Base-by-base conservation (phyloP, 176 grass and related monocot species). In the Carex kokanica region DNA sequence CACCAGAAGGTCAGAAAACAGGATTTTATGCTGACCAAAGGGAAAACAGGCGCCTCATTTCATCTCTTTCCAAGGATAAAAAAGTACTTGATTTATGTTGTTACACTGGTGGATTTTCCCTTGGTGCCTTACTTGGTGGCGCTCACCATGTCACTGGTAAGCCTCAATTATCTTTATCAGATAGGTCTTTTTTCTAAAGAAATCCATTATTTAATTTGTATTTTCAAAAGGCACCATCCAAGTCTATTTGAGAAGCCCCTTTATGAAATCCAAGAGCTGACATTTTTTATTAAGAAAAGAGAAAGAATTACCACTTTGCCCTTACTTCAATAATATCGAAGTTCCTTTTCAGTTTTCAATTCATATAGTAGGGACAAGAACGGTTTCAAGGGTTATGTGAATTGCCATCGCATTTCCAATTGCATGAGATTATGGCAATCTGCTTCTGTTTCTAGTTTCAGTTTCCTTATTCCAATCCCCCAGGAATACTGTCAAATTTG, bases 21-120 rank as follows among this genome's bases (percentile, higher is more conserved):
- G 95, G 95, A 13, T 98, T 98, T 87, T 98, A 98, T 87, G 95
- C 95, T 88, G 95, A 95, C 78, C 91, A 98, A 74, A 72, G 95
- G 29, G 92, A 98, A 73, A 98, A 83, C n/a, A 90, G 95, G 12
- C 84, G 81, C 74, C 79, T 93, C 70, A 83, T 98, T 84, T 95
- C 90, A n/a, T 85, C 81, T 53, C 77, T 98, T 54, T 93, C 92
- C 10, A 95, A 90, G 80, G 84, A 78, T 24, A 83, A 79, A 81
- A 93, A 61, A 63, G 86, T 98, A 73, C 95, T 98, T 73, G 95
- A 98, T 81, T 83, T 95, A 88, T 98, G 87, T 81, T 98, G 95
- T 79, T 98, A 95, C 38, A 95, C 79, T 86, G 95, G 95, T 60
- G 95, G 91, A 78, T 98, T 98, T 87, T 81, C 95, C 49, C 80